These are phyloP conservation scores for Ophiostoma angusticollis DNA, from an alignment of 2,329 filamentous ascomycete genomes.

Conservation along the genomic window DNA sequence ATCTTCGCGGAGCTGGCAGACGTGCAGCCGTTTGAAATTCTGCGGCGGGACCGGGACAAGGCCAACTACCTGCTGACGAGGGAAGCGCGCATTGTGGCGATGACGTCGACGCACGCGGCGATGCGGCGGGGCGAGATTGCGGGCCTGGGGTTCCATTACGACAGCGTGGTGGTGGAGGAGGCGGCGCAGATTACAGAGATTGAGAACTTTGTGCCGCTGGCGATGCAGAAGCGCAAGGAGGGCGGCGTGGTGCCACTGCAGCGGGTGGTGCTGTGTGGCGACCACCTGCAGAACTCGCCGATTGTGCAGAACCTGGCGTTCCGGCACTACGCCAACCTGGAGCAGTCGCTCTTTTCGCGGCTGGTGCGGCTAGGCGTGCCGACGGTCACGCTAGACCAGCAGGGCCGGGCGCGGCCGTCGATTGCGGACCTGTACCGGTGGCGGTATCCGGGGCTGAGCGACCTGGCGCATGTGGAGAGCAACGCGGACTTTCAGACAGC, in stretches of 20 bases:
- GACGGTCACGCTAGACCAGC: slow-evolving; percentile 76
- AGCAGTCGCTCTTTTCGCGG: slow-evolving; percentile 88
- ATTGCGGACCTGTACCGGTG: slow-evolving; percentile 87
- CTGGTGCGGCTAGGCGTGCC: slow-evolving; percentile 89
- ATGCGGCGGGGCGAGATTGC: slow-evolving; percentile 89
- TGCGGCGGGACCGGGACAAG: slow-evolving; percentile 79
- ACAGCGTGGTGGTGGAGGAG: slow-evolving; percentile 98
- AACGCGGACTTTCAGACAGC: slow-evolving; percentile 61
- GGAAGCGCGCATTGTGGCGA: slow-evolving; percentile 93
- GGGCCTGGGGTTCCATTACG: slow-evolving; percentile 85
- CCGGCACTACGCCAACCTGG: slow-evolving; percentile 86
- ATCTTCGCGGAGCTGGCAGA: slow-evolving; percentile 89
- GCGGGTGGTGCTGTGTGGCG: slow-evolving; percentile 81
- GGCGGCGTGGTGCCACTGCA: slow-evolving; percentile 68
- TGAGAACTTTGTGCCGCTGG: slow-evolving; percentile 88
- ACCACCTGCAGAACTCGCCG: slow-evolving; percentile 93
- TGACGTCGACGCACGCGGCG: slow-evolving; percentile 96
- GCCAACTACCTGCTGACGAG: slow-evolving; percentile 91
- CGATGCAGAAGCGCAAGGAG: slow-evolving; percentile 70
- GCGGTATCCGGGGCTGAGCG: slow-evolving; percentile 73
- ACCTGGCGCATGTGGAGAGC: slow-evolving; percentile 61
- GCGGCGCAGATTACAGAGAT: slow-evolving; percentile 96
- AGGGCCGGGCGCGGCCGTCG: slow-evolving; percentile 77
- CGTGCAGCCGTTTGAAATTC: slow-evolving; percentile 86
- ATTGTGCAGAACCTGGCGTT: slow-evolving; percentile 92